Evolutionary conservation across 257 asterid genomes (phyloP).

Genomic region (Avicennia marina): DNA sequence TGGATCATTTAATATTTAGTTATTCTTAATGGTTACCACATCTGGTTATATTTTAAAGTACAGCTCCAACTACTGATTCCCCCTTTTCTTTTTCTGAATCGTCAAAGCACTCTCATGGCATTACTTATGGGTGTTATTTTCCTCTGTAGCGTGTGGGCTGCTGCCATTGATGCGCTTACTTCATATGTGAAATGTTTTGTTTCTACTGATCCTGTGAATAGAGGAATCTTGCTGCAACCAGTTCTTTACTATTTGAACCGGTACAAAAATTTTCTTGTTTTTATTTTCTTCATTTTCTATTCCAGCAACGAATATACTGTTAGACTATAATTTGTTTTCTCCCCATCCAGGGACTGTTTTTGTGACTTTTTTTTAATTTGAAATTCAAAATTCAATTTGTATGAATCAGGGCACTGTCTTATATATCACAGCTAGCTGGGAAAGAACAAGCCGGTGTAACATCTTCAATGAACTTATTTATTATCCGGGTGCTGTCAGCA

Average conservation of each 20-base stretch:
- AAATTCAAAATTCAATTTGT: not conserved
- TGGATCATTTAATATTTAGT: not conserved
- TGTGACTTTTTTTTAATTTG: constrained; percentile 20
- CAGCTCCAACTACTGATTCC: constrained; percentile 8
- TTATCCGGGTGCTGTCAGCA: constrained; percentile 61
- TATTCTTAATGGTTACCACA: constrained; percentile 2
- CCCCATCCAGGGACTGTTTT: constrained; percentile 16
- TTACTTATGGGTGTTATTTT: constrained; percentile 18
- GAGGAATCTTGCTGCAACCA: constrained; percentile 85
- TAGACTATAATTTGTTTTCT: constrained; percentile 11
- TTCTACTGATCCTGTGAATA: constrained; percentile 62
- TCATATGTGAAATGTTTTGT: constrained; percentile 77
- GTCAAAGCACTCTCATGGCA: no score
- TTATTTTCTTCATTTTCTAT: constrained; percentile 14
- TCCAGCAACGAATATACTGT: not conserved
- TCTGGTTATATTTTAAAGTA: not conserved
- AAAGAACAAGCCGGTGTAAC: constrained; percentile 58
- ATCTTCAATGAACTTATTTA: constrained; percentile 58
- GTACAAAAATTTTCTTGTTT: constrained; percentile 28
- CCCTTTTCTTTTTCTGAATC: no score
- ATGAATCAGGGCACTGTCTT: constrained; percentile 74
- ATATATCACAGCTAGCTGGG: constrained; percentile 54
- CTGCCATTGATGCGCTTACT: constrained; percentile 88
- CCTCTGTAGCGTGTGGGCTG: constrained; percentile 84
- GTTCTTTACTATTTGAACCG: constrained; percentile 83